These are phyloP conservation scores for Lasiosphaeria hispida DNA, from an alignment of 495 filamentous ascomycete genomes.

Conservation along the genomic window DNA sequence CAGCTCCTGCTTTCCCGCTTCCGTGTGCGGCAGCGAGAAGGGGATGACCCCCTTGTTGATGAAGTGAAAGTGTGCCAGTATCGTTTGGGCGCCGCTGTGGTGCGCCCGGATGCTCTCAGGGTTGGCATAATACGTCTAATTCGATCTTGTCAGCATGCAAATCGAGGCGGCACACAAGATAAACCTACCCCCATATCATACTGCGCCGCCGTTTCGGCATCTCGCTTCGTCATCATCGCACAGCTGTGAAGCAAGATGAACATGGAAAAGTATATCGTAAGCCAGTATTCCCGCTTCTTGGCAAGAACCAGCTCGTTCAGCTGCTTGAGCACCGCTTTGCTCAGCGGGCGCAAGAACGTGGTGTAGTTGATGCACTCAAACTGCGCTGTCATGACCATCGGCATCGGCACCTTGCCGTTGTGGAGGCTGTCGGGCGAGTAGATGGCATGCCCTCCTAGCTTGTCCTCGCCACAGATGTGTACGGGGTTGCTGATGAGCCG, in stretches of 20 bases:
- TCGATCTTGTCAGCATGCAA: background rate
- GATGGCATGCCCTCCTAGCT: slow-evolving; percentile 18
- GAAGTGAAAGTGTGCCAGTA: slow-evolving; percentile 45
- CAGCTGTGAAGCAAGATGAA: slow-evolving; percentile 32
- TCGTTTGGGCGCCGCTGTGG: slow-evolving; percentile 40
- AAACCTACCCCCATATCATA: slow-evolving; percentile 18
- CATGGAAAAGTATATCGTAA: slow-evolving; percentile 28
- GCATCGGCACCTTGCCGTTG: slow-evolving; percentile 22
- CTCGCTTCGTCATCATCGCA: slow-evolving; percentile 26
- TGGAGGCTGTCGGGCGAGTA: slow-evolving; percentile 15
- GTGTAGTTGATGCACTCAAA: slow-evolving; percentile 32
- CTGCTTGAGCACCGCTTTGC: slow-evolving; percentile 27
- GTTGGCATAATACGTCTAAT: slow-evolving; percentile 20
- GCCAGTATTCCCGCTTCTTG: slow-evolving; percentile 30
- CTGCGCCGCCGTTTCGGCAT: slow-evolving; percentile 24
- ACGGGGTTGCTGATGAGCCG: slow-evolving; percentile 27
- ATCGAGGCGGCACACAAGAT: background rate
- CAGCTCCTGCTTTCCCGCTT: slow-evolving; percentile 14
- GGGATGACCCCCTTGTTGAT: slow-evolving; percentile 38
- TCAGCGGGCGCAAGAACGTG: slow-evolving; percentile 24
- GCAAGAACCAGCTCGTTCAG: slow-evolving; percentile 28
- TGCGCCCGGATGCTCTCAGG: slow-evolving; percentile 23
- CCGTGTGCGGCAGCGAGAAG: slow-evolving; percentile 20
- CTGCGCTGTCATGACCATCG: slow-evolving; percentile 28
- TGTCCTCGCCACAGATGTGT: slow-evolving; percentile 24